Conservation (phyloP, 495 filamentous ascomycete species). For the Penicillium odoratum region DNA sequence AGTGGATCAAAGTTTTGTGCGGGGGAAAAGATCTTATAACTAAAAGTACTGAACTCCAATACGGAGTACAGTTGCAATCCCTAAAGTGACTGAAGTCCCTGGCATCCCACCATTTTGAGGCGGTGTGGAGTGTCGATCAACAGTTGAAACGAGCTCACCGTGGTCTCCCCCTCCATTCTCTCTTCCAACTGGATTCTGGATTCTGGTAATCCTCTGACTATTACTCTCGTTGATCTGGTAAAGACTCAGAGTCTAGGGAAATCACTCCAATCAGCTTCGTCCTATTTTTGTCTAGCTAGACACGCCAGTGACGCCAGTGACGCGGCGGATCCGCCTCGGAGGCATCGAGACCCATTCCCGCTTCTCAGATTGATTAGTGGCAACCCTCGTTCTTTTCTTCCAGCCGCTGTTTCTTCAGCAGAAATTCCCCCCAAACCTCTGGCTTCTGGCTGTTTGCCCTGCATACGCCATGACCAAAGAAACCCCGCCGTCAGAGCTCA, state of each 20-base stretch:
- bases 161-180: constrained; percentile 14
- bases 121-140: constrained; percentile 34
- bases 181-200: constrained; percentile 2
- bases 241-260: too few species aligned
- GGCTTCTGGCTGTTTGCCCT: constrained; percentile 12
- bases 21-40: too few species aligned
- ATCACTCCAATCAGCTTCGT: neutral
- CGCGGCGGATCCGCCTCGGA: constrained; percentile 27
- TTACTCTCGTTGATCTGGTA: neutral
- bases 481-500: constrained; percentile 38
- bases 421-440: constrained; percentile 11
- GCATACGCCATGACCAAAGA: constrained; percentile 38
- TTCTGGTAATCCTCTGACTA: constrained; percentile 17
- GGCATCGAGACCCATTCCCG: constrained; percentile 26
- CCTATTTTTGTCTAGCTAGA: constrained; percentile 1
- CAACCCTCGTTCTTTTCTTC: constrained; percentile 23
- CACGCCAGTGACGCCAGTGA: neutral
- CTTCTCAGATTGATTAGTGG: constrained; percentile 25
- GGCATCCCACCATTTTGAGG: constrained; percentile 15
- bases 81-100: too few species aligned
- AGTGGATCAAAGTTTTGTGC: too few species aligned
- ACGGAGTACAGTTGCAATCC: too few species aligned
- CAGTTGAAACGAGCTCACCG: constrained; percentile 28
- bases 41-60: too few species aligned
- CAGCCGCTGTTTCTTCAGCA: constrained; percentile 14